Percentiles rank a stretch among this genome's conserved stretches.
Conservation (phyloP, 2,329 filamentous ascomycete species). For the Akanthomyces dipterigenus region DNA sequence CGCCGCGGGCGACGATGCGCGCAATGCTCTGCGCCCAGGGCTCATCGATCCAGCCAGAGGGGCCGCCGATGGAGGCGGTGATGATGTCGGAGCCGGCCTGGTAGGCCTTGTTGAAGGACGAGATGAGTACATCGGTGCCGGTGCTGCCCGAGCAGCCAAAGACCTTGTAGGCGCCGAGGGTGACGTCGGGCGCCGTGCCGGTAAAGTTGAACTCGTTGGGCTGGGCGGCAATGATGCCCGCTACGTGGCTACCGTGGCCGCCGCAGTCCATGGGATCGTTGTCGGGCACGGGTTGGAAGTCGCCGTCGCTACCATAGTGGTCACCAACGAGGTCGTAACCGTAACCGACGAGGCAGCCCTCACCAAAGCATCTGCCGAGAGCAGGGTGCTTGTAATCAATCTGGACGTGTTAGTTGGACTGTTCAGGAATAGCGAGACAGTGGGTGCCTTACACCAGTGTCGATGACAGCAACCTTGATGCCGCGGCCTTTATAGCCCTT, state of each 20-base stretch:
- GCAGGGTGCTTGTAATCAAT: slow-evolving; percentile 58
- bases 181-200: slow-evolving; percentile 50
- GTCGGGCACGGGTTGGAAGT: slow-evolving; percentile 29
- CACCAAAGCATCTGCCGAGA: slow-evolving; percentile 56
- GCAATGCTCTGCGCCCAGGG: slow-evolving; percentile 44
- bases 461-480: slow-evolving; percentile 46
- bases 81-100: slow-evolving; percentile 54
- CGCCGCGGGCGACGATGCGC: slow-evolving; percentile 46
- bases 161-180: slow-evolving; percentile 49
- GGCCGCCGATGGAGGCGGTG: slow-evolving; percentile 46
- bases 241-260: slow-evolving; percentile 56
- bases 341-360: slow-evolving; percentile 49
- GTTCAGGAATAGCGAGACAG: no score
- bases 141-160: slow-evolving; percentile 48
- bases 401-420: slow-evolving; percentile 19
- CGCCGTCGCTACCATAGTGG: slow-evolving; percentile 35
- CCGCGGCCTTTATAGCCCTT: slow-evolving; percentile 43
- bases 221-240: slow-evolving; percentile 57
- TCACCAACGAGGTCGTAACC: slow-evolving; percentile 55
- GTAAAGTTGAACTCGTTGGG: slow-evolving; percentile 46
- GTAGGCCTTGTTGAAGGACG: slow-evolving; percentile 53
- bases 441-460: slow-evolving; percentile 42
- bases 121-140: slow-evolving; percentile 51
- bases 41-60: slow-evolving; percentile 46
- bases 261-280: slow-evolving; percentile 47